Evolutionary conservation across 441 rosid genomes (phyloP), one percentile per base, ranked within the genome.

Genomic region (Geranium incanum): DNA sequence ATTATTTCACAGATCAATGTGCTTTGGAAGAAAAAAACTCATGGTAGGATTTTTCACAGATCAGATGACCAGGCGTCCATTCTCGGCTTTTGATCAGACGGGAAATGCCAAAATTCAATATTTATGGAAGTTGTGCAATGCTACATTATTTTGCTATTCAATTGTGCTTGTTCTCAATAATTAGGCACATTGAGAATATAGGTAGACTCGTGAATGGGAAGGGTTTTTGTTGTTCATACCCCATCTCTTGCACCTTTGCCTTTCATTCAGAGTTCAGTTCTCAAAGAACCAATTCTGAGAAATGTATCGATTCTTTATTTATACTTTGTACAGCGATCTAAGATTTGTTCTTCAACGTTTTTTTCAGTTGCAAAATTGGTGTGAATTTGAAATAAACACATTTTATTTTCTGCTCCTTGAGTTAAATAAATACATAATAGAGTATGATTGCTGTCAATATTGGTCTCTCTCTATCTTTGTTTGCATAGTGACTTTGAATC

Each of bases 91-190:
- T 13, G 18, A 13, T 13, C 63, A 72, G 60, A 6, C 6, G 67
- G 67, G 28, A 21, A 67, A 38, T 36, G 19, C 39, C 12, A 16
- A 39, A 63, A 68, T 73, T 13, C 68, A 65, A 28, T 65, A 2
- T 84, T 81, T 45, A 52, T 48, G 70, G 67, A 76, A 77, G 75
- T 59, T 71, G 75, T 72, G 55, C 48, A 45, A 59, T 59, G 65
- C 7, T 59, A 36, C 18, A 59, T 59, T 59, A 59, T 59, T 59
- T 18, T 59, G 65, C 21, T 19, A 19, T 59, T 59, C 18, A 59
- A 6, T 59, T 59, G 65, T 59, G 65, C 36, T 15, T 57, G 33
- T 18, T 57, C 18, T 18, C 15, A 57, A 16, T 18, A 4, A 52
- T n/a, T 52, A 18, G 63, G 63, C 28, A n/a, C 59, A 50, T 50